Percentiles rank a stretch among this genome's conserved stretches.
These are phyloP conservation scores for Filobasidium uniguttulatum DNA, from an alignment of 1,284 basidiomycete genomes.

Conservation along the genomic window DNA sequence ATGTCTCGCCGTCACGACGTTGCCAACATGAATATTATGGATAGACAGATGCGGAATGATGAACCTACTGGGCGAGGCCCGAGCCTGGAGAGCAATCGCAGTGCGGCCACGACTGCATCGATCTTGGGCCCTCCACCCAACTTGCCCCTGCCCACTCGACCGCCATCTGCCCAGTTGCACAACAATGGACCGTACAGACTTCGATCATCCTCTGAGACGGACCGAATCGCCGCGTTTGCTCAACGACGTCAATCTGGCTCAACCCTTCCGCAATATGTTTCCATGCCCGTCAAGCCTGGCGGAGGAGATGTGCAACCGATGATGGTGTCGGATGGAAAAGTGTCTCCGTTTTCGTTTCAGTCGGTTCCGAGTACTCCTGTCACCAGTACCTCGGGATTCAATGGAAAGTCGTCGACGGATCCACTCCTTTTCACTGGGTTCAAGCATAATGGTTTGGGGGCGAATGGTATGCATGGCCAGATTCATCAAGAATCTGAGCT, in stretches of 20 bases:
- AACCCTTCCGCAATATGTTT: neutral
- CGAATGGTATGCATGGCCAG: neutral
- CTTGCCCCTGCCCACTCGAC: neutral
- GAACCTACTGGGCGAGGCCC: neutral
- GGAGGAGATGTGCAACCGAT: no score
- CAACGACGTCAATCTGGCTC: neutral
- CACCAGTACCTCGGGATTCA: neutral
- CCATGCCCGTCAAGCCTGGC: neutral
- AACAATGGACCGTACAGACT: neutral
- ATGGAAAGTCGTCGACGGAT: conserved; percentile 12
- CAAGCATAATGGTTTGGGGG: neutral
- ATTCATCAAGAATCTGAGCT: neutral
- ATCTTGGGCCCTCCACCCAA: neutral
- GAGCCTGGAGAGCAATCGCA: conserved; percentile 4
- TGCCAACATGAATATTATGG: no score
- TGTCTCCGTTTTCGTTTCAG: neutral
- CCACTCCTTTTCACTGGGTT: conserved; percentile 8
- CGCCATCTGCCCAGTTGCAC: neutral
- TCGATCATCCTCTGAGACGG: neutral
- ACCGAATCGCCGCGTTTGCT: neutral
- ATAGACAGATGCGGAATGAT: neutral
- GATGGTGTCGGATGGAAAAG: no score
- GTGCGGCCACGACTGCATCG: neutral
- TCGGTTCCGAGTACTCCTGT: neutral
- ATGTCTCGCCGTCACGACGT: no score